Evolutionary conservation across 108 stramenopile species (phyloP).

Genomic region (Aurantiochytrium sp.): DNA sequence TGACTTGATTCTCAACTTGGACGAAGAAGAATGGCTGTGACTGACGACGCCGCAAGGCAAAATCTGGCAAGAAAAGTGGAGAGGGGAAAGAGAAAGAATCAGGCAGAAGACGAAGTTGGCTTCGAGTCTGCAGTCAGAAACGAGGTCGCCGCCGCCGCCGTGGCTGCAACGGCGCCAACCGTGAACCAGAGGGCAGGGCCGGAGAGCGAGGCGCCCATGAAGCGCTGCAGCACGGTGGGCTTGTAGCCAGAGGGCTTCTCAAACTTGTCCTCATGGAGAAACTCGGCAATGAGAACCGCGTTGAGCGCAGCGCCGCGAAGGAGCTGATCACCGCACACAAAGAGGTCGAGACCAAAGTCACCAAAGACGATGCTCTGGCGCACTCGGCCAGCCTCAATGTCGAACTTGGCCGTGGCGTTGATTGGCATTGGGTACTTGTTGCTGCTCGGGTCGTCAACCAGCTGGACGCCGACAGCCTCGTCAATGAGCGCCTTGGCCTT

Average conservation of each 20-base stretch:
- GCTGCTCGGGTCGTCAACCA: constrained; percentile 64
- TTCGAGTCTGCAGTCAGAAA: background rate
- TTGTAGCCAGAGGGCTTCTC: background rate
- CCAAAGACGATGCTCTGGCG: constrained; percentile 71
- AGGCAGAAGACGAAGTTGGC: background rate
- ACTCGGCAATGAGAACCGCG: constrained; percentile 90
- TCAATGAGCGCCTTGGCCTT: constrained; percentile 63
- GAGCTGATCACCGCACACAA: constrained; percentile 93
- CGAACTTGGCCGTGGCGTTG: constrained; percentile 84
- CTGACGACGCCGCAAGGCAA: no score
- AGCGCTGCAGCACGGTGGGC: background rate
- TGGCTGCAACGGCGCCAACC: background rate
- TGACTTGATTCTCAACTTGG: no score
- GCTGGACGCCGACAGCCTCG: constrained; percentile 67
- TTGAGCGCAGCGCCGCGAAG: constrained; percentile 92
- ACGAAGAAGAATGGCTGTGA: no score
- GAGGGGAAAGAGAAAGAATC: background rate
- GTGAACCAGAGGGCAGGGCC: background rate
- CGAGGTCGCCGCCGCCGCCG: background rate
- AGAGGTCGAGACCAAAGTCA: constrained; percentile 87
- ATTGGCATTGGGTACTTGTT: constrained; percentile 88
- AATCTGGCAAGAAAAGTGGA: no score
- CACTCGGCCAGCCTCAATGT: constrained; percentile 85
- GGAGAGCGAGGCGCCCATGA: background rate
- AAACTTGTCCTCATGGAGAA: constrained; percentile 56